Evolutionary conservation across 2,329 filamentous ascomycete genomes (phyloP), one percentile per base, ranked within the genome.

Genomic region (Aspergillus phoenicis): DNA sequence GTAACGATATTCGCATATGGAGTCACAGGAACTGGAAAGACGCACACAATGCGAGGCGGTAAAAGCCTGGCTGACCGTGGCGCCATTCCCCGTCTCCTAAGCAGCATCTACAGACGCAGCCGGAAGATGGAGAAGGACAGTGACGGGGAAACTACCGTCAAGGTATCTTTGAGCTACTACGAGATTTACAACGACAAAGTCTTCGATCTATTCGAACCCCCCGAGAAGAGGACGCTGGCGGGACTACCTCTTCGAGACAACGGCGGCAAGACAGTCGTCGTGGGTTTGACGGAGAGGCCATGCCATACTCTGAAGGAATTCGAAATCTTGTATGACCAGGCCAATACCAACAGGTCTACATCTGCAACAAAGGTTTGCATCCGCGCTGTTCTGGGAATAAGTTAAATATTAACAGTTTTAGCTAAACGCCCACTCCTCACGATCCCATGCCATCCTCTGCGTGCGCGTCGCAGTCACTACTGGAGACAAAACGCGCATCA

Each of bases 141-240:
- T 2, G 82, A 83, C 4, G 91, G 88, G 10, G 81, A 87, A 55
- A 93, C 89, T 0, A 83, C 81, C 2, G 91, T 96, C 22, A 81
- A 86, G 8, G 91, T 97, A 15, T 83, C 87, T 11, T 84, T 97
- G 71, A 93, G 91, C 28, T 97, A 97, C 79, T 97, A 96, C 79
- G 93, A 97, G 75, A 97, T 97, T 67, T 97, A 97, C 79, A 97
- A 96, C 75, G 93, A 97, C 80, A 94, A 94, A 74, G 93, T 97
- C 20, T 97, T 89, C 71, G 93, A 97, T 74, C 81, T 97, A 33
- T 91, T 97, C 67, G 91, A 97, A 74, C 83, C 92, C 0, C 90
- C 89, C 0, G 93, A 97, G 75, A 96, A 93, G 80, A 89, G 95
- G 54, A 93, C 90, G 0, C 82, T 91, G 1, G 85, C 90, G 0